Evolutionary conservation across 495 filamentous ascomycete genomes (phyloP), one percentile per base, ranked within the genome.

Genomic region (Penicillium diatomitis): DNA sequence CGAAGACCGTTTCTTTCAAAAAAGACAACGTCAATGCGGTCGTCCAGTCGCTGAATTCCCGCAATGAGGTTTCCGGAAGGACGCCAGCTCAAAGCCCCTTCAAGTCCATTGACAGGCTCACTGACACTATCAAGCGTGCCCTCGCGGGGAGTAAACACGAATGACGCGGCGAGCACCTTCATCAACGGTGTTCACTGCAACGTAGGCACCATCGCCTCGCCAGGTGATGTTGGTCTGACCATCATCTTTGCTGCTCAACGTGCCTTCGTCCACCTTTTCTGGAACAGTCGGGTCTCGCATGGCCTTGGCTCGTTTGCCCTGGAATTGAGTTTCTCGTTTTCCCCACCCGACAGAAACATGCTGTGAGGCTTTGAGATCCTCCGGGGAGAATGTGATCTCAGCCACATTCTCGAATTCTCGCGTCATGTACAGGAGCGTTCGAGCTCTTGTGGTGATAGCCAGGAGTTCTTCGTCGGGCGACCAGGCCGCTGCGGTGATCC

Each of bases 271-370:
- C 12, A 95, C 80, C 63, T 85, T 88, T 65, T 96, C 91, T 0
- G 92, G 92, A 46, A 98, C 84, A 12, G 92, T 98, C 10, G 92
- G 92, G 63, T 98, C 92, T 47, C 86, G 77, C 35, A 97, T 75
- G 31, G 87, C 87, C 62, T 89, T 92, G 34, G 90, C 92, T 58
- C 89, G 82, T 61, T 87, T 90, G 43, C 92, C 92, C 60, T 95
- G 86, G 60, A 98, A 98, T 67, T 98, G 92, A 5, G 92, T 98
- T 66, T 98, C 92, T 61, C 85, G 83, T 72, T 97, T 97, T 51
- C 92, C 92, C 92, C 92, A 98, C 45, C 92, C 92, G 27, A 98
- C 92, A 12, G 90, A 95, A 38, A 98, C 92, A 78, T 98, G 92
- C 63, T 87, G 88, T 1, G 92, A 97, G 2, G 81, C 77, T 58